A percentile compares a stretch with the other conserved stretches of the same genome.
These are phyloP conservation scores for Aurantiochytrium sp. DNA, from an alignment of 108 stramenopile species.

Conservation along the genomic window DNA sequence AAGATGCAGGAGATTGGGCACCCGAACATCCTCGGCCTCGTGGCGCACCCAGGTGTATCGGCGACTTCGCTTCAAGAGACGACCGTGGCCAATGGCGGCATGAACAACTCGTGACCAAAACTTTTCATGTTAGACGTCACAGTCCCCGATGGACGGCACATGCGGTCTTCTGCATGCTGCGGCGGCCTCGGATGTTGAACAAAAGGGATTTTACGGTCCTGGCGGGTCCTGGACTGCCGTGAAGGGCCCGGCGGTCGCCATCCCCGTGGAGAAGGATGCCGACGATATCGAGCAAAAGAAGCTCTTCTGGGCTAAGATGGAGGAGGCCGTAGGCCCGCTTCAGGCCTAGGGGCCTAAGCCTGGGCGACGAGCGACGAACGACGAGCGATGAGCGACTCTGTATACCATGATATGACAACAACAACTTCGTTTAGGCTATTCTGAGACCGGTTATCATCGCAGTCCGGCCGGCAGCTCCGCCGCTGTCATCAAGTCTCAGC, in stretches of 20 bases:
- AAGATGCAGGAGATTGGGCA: not conserved
- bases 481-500: no score
- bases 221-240: not conserved
- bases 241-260: not conserved
- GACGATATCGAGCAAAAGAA: not conserved
- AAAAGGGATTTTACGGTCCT: not conserved
- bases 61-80: not conserved
- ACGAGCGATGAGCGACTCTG: no score
- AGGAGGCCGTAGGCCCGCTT: not conserved
- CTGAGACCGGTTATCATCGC: no score
- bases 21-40: not conserved
- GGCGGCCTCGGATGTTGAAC: not conserved
- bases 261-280: not conserved
- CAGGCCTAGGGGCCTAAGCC: no score
- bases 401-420: no score
- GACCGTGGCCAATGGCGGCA: not conserved
- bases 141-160: not conserved
- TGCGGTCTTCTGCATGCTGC: not conserved
- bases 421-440: no score
- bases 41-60: not conserved
- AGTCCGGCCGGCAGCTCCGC: no score
- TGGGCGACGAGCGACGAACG: no score
- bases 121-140: not conserved
- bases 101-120: not conserved
- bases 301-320: not conserved